These are phyloP conservation scores for Aeschynomene evenia DNA, from an alignment of 306 rosid genomes.

Conservation along the genomic window DNA sequence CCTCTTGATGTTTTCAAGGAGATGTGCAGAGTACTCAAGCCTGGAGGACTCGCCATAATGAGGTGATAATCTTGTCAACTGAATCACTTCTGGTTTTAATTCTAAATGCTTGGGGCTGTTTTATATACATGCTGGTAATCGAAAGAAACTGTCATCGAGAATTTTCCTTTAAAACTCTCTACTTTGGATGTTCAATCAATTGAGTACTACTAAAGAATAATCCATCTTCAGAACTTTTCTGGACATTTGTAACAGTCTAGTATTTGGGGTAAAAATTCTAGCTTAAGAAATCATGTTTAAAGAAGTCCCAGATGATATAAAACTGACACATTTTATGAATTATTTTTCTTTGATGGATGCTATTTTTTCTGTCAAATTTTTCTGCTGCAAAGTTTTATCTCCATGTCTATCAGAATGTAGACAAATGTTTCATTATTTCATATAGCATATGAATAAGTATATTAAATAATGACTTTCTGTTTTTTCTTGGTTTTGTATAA, in stretches of 20 bases:
- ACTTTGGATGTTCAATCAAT: neutral
- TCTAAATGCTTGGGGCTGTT: neutral
- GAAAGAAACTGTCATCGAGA: neutral
- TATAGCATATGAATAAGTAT: conserved; percentile 2
- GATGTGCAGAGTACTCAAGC: conserved; percentile 69
- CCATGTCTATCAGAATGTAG: neutral
- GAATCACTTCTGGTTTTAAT: conserved; percentile 6
- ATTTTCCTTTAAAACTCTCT: conserved; percentile 4
- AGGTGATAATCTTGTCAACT: conserved; percentile 48
- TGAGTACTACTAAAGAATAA: neutral
- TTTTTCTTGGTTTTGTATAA: conserved; percentile 6
- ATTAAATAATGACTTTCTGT: neutral
- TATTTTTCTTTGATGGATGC: conserved; percentile 3
- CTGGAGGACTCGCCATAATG: conserved; percentile 75
- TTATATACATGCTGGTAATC: conserved; percentile 2
- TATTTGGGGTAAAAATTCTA: neutral
- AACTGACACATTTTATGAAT: neutral
- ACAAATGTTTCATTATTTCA: conserved; percentile 3
- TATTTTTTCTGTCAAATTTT: neutral
- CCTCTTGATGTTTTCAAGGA: conserved; percentile 74
- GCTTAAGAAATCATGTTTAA: neutral
- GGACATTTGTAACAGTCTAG: neutral
- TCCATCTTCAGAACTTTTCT: neutral
- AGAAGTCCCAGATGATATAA: neutral
- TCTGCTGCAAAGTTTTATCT: neutral